Conservation (phyloP, 2,329 filamentous ascomycete genomes). For the Cytospora mali region DNA sequence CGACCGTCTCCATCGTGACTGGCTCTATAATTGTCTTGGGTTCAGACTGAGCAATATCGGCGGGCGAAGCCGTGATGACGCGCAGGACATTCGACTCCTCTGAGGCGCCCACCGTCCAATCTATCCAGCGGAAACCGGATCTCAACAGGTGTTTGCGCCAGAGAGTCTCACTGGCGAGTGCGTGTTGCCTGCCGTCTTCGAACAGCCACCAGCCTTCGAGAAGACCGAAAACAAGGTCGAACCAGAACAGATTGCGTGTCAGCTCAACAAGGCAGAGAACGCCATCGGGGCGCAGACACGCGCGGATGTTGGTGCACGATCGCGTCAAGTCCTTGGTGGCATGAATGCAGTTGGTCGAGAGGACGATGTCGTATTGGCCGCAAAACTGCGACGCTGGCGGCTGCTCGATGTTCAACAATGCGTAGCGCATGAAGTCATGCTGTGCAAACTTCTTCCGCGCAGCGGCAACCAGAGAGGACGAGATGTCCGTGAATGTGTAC, state of each 20-base stretch:
- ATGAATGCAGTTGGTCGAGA: constrained; percentile 43
- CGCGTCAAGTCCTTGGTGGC: constrained; percentile 35
- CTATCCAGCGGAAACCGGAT: constrained; percentile 32
- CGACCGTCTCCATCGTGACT: constrained; percentile 25
- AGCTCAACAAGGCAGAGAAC: constrained; percentile 37
- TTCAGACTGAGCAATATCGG: no score
- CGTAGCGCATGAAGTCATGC: constrained; percentile 33
- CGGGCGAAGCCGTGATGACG: no score
- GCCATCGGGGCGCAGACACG: constrained; percentile 33
- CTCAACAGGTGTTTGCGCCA: constrained; percentile 32
- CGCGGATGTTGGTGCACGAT: constrained; percentile 32
- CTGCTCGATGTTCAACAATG: constrained; percentile 37
- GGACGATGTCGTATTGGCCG: constrained; percentile 35
- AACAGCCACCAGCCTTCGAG: constrained; percentile 42
- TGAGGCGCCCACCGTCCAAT: constrained; percentile 26
- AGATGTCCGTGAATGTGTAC: constrained; percentile 49
- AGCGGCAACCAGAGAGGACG: constrained; percentile 35
- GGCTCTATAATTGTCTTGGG: no score
- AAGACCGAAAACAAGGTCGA: constrained; percentile 38
- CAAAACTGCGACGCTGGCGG: constrained; percentile 23
- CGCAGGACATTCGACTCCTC: background rate
- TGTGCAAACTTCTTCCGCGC: constrained; percentile 28
- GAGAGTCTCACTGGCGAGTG: constrained; percentile 24
- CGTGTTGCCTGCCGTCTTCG: constrained; percentile 34
- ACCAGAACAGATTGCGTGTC: constrained; percentile 33